A percentile compares a stretch with the other conserved stretches of the same genome.
These are phyloP conservation scores for Penicillium sp. DNA, from an alignment of 2,329 filamentous ascomycete species.

Conservation along the genomic window DNA sequence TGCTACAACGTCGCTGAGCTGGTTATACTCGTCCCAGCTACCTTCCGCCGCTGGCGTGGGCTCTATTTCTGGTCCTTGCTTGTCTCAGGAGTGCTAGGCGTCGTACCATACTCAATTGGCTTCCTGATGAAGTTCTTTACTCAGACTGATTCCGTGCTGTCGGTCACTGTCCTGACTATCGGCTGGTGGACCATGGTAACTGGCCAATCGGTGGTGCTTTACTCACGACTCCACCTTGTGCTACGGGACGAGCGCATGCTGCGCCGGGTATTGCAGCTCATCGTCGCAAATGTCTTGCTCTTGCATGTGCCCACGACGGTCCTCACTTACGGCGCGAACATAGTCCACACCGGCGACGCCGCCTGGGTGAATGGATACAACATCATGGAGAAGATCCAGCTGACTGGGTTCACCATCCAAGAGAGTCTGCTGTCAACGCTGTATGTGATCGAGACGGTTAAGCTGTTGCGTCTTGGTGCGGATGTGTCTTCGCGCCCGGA, in stretches of 20 bases:
- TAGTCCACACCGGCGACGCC: slow-evolving; percentile 20
- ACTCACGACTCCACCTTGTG: slow-evolving; percentile 62
- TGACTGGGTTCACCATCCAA: slow-evolving; percentile 48
- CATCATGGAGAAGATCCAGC: slow-evolving; percentile 48
- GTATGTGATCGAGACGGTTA: slow-evolving; percentile 56
- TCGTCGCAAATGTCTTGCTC: slow-evolving; percentile 55
- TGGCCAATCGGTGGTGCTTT: slow-evolving; percentile 62
- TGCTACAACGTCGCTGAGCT: slow-evolving; percentile 52
- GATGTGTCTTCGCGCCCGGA: slow-evolving; percentile 21
- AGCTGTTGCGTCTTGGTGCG: slow-evolving; percentile 42
- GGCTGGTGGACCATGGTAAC: slow-evolving; percentile 63
- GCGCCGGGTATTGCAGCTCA: slow-evolving; percentile 56
- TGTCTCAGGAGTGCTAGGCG: slow-evolving; percentile 36
- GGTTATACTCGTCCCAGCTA: slow-evolving; percentile 40
- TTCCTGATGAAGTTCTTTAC: slow-evolving; percentile 47
- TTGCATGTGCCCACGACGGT: slow-evolving; percentile 57
- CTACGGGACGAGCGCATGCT: slow-evolving; percentile 53
- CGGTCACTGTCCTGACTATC: slow-evolving; percentile 49
- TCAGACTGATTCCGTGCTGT: slow-evolving; percentile 29
- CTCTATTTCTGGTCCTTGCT: slow-evolving; percentile 48
- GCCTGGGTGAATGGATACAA: slow-evolving; percentile 44
- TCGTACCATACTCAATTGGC: slow-evolving; percentile 43
- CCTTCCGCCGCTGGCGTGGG: slow-evolving; percentile 41
- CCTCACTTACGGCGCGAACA: slow-evolving; percentile 51
- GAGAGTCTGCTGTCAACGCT: slow-evolving; percentile 50